Evolutionary conservation across 1,139 yeast species (phyloP).

Genomic region (Debaryomyces singareniensis): DNA sequence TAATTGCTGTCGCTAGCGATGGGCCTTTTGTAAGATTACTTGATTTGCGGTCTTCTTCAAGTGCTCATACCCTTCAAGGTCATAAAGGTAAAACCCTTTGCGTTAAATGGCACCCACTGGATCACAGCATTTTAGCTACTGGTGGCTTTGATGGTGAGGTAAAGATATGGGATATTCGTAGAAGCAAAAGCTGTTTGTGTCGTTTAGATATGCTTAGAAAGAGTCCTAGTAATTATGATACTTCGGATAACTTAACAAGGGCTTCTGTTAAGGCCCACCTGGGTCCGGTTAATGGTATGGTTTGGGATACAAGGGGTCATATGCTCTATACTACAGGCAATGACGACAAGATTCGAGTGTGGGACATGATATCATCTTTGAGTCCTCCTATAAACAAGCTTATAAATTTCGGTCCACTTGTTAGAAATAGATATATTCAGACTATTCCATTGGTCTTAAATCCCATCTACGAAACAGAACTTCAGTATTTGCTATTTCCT

Average conservation of each 20-base stretch:
- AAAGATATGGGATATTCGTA: slow-evolving; percentile 69
- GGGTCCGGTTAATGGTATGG: slow-evolving; percentile 68
- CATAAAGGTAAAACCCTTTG: slow-evolving; percentile 60
- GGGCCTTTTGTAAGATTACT: slow-evolving; percentile 63
- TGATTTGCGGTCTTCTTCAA: slow-evolving; percentile 66
- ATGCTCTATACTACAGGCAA: slow-evolving; percentile 60
- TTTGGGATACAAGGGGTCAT: slow-evolving; percentile 63
- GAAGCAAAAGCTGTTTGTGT: slow-evolving; percentile 59
- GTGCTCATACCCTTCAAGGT: slow-evolving; percentile 63
- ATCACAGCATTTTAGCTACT: slow-evolving; percentile 54
- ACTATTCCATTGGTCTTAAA: slow-evolving; percentile 40
- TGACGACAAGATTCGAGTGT: slow-evolving; percentile 69
- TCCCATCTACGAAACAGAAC: slow-evolving; percentile 40
- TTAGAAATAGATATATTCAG: slow-evolving; percentile 57
- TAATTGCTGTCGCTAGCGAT: slow-evolving; percentile 68
- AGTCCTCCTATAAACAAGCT: slow-evolving; percentile 52
- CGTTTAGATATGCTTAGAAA: slow-evolving; percentile 48
- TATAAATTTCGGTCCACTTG: slow-evolving; percentile 72
- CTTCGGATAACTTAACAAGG: slow-evolving; percentile 20
- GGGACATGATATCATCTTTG: slow-evolving; percentile 53
- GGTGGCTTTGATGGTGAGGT: slow-evolving; percentile 75
- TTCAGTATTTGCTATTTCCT: slow-evolving; percentile 60
- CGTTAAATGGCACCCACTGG: slow-evolving; percentile 74
- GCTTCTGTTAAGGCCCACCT: slow-evolving; percentile 58
- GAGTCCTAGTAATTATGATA: slow-evolving; percentile 10